Evolutionary conservation across 2,329 filamentous ascomycete genomes (phyloP).

Genomic region (Colletotrichum sp.): DNA sequence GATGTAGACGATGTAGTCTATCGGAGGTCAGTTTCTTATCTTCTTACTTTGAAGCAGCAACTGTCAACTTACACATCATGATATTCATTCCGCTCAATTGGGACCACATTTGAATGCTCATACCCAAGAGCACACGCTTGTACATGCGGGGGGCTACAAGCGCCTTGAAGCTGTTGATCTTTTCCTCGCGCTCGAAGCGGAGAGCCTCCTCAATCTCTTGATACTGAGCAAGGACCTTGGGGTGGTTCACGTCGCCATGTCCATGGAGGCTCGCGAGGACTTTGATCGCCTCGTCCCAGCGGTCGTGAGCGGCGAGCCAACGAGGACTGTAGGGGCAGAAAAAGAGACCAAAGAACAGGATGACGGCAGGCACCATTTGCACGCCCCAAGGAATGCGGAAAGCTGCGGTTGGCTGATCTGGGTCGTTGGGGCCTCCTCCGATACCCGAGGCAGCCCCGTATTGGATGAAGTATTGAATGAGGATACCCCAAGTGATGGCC

Average conservation of each 20-base stretch:
- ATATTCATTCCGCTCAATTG: conserved; percentile 67
- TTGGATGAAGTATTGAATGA: conserved; percentile 71
- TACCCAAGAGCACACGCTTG: conserved; percentile 61
- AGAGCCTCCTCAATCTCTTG: conserved; percentile 64
- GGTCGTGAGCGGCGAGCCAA: conserved; percentile 72
- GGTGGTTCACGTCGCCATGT: conserved; percentile 57
- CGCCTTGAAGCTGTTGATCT: conserved; percentile 51
- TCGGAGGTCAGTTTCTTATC: not conserved
- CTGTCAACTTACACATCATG: conserved; percentile 49
- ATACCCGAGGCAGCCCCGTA: conserved; percentile 63
- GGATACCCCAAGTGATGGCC: conserved; percentile 74
- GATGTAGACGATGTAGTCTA: conserved; percentile 64
- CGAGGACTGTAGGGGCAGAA: conserved; percentile 71
- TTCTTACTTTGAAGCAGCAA: not conserved
- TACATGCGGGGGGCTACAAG: conserved; percentile 56
- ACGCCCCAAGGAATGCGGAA: conserved; percentile 69
- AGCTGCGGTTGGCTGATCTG: conserved; percentile 54
- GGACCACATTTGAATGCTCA: conserved; percentile 64
- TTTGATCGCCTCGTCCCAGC: conserved; percentile 68
- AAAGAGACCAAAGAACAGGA: conserved; percentile 61
- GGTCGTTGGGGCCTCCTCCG: conserved; percentile 54
- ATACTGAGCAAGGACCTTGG: conserved; percentile 67
- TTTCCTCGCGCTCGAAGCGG: conserved; percentile 57
- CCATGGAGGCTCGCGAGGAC: conserved; percentile 66
- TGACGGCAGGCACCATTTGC: conserved; percentile 59